Evolutionary conservation across 2,329 filamentous ascomycete genomes (phyloP).

Genomic region (Penicillium sp.): DNA sequence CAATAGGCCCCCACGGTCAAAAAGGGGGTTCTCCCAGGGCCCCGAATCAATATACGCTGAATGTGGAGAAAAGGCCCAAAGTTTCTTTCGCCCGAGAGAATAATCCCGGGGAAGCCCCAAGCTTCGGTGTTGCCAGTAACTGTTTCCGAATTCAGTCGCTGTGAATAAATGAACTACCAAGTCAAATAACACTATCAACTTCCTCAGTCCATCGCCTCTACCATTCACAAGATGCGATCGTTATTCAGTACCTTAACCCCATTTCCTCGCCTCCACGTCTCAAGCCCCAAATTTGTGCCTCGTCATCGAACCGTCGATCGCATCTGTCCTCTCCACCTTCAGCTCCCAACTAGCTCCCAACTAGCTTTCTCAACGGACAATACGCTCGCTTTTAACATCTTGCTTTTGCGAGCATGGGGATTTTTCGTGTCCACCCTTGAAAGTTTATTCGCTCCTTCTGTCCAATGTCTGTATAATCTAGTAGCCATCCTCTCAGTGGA

Average conservation of each 20-base stretch:
- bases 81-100: slow-evolving; percentile 7
- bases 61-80: neutral
- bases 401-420: neutral
- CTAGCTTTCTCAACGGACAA: neutral
- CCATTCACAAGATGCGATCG: too few relatives aligned
- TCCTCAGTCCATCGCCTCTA: neutral
- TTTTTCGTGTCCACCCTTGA: neutral
- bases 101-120: neutral
- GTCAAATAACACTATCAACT: neutral
- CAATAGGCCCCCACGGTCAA: neutral
- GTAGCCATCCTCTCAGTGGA: neutral
- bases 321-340: neutral
- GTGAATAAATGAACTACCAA: neutral
- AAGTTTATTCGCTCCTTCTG: neutral
- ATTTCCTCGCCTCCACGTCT: neutral
- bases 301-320: slow-evolving; percentile 2
- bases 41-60: neutral
- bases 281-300: neutral
- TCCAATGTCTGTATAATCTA: neutral
- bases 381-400: neutral
- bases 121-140: neutral
- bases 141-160: too few relatives aligned
- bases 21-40: neutral
- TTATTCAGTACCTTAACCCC: neutral
- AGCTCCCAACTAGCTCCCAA: neutral